phyloP scores from a whole-genome alignment of 179 eudicot species.

The Vitellaria paradoxa region DNA sequence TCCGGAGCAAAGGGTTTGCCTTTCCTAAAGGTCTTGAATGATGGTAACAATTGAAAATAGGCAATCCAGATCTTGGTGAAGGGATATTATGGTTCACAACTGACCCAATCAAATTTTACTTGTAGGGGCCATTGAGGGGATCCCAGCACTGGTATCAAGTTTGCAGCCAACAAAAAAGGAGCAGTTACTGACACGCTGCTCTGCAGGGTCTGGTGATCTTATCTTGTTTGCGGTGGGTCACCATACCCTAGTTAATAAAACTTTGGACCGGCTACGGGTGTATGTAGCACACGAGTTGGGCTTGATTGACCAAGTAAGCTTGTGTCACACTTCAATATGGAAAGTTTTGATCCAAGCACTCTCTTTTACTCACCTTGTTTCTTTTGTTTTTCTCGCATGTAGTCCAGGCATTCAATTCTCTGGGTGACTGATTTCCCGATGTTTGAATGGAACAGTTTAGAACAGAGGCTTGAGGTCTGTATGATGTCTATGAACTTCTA shows the following conservation, averaged over 20 bases:
- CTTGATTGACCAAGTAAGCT: conserved; percentile 80
- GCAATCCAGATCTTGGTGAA: neutral
- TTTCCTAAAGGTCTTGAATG: conserved; percentile 70
- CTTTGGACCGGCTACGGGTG: conserved; percentile 72
- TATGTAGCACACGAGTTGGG: conserved; percentile 71
- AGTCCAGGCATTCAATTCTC: conserved; percentile 79
- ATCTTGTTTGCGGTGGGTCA: conserved; percentile 85
- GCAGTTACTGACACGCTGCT: conserved; percentile 47
- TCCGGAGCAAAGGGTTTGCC: conserved; percentile 99
- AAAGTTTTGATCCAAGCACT: neutral
- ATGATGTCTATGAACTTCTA: neutral
- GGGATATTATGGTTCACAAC: conserved; percentile 9
- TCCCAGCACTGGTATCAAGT: conserved; percentile 71
- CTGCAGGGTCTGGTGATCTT: conserved; percentile 77
- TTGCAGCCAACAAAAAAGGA: conserved; percentile 48
- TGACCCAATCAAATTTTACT: conserved; percentile 21
- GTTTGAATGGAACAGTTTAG: conserved; percentile 94
- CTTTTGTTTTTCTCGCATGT: conserved; percentile 17
- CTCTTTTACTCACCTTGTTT: conserved; percentile 7
- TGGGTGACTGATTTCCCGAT: conserved; percentile 99
- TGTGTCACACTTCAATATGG: neutral
- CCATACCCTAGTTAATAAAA: conserved; percentile 68
- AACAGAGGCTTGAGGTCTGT: conserved; percentile 83
- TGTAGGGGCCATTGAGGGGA: conserved; percentile 76
- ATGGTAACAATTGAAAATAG: conserved; percentile 45